Percentiles rank a stretch among this genome's conserved stretches.
phyloP scores from a whole-genome alignment of 495 filamentous ascomycete species.

The Podospora appendiculata region DNA sequence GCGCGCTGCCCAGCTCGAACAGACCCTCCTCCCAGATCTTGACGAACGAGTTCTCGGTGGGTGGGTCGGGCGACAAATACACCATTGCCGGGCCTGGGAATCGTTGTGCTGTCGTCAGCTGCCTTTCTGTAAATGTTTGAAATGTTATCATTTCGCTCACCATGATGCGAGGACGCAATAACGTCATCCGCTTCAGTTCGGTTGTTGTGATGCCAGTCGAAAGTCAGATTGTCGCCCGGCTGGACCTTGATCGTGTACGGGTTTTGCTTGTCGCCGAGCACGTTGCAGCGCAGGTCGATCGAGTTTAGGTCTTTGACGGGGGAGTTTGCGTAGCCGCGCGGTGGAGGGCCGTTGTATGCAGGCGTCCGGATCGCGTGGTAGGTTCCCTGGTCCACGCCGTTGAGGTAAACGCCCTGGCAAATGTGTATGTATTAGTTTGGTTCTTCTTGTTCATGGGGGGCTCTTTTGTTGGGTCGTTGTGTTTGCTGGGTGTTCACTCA shows the following conservation, averaged over 20 bases:
- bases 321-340: constrained; percentile 34
- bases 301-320: constrained; percentile 38
- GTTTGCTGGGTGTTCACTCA: constrained; percentile 7
- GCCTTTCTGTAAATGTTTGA: neutral
- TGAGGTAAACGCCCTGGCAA: constrained; percentile 30
- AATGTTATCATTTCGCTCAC: constrained; percentile 6
- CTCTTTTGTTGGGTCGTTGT: too few species aligned
- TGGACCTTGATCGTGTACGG: constrained; percentile 32
- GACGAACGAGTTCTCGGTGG: constrained; percentile 35
- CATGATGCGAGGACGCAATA: constrained; percentile 35
- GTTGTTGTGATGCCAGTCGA: constrained; percentile 35
- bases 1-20: constrained; percentile 16
- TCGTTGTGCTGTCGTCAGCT: constrained; percentile 1
- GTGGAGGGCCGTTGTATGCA: constrained; percentile 30
- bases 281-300: constrained; percentile 39
- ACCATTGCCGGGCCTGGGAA: constrained; percentile 26
- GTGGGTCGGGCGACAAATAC: constrained; percentile 40
- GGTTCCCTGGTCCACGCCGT: constrained; percentile 37
- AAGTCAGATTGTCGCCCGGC: constrained; percentile 37
- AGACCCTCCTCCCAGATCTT: constrained; percentile 40
- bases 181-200: constrained; percentile 31
- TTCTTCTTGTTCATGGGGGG: neutral
- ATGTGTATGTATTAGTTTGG: neutral
- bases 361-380: constrained; percentile 32
- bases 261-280: constrained; percentile 29